Percentiles rank a stretch among this genome's conserved stretches.
Conservation (phyloP, 768 basidiomycete species). For the Asterophora parasitica region DNA sequence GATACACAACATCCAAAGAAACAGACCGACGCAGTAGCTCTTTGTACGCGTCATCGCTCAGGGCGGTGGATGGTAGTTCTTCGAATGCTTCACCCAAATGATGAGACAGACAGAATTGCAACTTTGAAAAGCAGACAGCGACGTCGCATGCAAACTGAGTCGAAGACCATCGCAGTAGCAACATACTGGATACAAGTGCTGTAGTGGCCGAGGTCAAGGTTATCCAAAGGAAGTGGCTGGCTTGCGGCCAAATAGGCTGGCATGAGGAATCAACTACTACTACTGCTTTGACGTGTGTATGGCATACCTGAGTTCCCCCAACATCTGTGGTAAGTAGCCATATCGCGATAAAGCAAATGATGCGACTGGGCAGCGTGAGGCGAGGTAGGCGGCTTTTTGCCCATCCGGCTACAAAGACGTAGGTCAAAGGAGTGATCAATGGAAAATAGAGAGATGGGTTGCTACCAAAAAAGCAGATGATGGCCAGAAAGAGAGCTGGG, state of each 20-base stretch:
- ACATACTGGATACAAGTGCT: conserved; percentile 31
- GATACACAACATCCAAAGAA: conserved; percentile 35
- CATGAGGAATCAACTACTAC: too few species aligned
- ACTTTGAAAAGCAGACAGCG: conserved; percentile 26
- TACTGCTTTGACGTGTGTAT: neutral
- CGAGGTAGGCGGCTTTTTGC: conserved; percentile 43
- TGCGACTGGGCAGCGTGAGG: conserved; percentile 38
- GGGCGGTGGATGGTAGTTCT: conserved; percentile 7
- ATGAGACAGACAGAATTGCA: conserved; percentile 29
- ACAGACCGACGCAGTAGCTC: conserved; percentile 32
- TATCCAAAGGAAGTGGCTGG: conserved; percentile 36
- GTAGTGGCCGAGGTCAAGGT: conserved; percentile 33
- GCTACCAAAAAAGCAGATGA: conserved; percentile 34
- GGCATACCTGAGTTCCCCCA: conserved; percentile 25
- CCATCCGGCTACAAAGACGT: conserved; percentile 15
- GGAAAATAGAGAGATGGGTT: neutral
- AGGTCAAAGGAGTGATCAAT: neutral
- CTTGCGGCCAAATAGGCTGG: conserved; percentile 21
- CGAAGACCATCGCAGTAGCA: conserved; percentile 37
- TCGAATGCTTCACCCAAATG: conserved; percentile 24
- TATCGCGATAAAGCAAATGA: conserved; percentile 43
- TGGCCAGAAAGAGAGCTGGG: conserved; percentile 36
- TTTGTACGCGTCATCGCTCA: conserved; percentile 11
- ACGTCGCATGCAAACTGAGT: conserved; percentile 39
- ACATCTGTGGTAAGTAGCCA: conserved; percentile 38